Evolutionary conservation across 2,329 filamentous ascomycete species (phyloP).

Genomic region (Verticillium dahliae): DNA sequence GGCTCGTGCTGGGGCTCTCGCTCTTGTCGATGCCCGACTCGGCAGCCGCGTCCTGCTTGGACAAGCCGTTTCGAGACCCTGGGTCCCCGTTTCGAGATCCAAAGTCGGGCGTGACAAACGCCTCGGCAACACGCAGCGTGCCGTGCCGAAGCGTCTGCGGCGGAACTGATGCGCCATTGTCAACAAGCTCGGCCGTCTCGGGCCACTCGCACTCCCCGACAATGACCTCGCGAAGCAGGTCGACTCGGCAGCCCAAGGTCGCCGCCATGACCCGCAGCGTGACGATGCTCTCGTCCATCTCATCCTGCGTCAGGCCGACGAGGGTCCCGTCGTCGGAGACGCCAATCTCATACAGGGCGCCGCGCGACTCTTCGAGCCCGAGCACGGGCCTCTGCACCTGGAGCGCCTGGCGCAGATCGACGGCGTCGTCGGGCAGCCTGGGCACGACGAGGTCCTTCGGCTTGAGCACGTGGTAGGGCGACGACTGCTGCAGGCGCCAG

Average conservation of each 20-base stretch:
- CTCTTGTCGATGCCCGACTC: neutral
- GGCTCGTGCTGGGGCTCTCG: constrained; percentile 30
- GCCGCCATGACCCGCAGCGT: constrained; percentile 88
- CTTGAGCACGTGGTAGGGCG: constrained; percentile 78
- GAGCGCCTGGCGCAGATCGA: constrained; percentile 37
- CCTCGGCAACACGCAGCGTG: constrained; percentile 82
- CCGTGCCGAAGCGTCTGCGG: constrained; percentile 25
- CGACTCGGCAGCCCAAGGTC: constrained; percentile 79
- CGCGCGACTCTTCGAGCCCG: constrained; percentile 85
- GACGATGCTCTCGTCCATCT: constrained; percentile 83
- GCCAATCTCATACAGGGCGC: constrained; percentile 92
- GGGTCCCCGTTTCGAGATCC: constrained; percentile 24
- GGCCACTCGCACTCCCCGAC: constrained; percentile 81
- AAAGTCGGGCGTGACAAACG: constrained; percentile 71
- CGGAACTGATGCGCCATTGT: constrained; percentile 16
- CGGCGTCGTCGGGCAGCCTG: constrained; percentile 59
- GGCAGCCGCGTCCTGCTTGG: neutral
- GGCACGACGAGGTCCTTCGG: constrained; percentile 70
- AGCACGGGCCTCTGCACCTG: constrained; percentile 56
- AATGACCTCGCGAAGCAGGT: constrained; percentile 72
- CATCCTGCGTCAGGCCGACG: constrained; percentile 80
- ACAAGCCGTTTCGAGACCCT: constrained; percentile 11
- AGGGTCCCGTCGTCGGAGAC: constrained; percentile 92
- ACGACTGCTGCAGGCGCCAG: constrained; percentile 93
- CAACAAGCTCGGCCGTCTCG: constrained; percentile 31